Base-by-base conservation (phyloP, 768 basidiomycete genomes). In the Boletus rubescentipes region DNA sequence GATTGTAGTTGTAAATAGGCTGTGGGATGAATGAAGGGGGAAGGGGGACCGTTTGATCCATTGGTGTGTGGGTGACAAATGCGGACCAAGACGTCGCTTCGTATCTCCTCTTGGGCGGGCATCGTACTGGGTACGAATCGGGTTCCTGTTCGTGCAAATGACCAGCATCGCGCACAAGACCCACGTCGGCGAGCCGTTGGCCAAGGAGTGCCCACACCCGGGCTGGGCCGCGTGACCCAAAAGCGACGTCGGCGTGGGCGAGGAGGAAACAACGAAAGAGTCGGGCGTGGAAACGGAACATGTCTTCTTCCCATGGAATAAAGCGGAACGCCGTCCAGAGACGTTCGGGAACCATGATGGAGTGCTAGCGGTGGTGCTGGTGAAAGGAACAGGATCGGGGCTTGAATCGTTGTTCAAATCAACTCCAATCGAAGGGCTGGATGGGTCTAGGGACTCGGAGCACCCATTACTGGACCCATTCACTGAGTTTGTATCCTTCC, bases 301-400 rank as follows among this genome's bases (percentile, higher is more conserved):
- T 54, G 46, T 66, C 63, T 31, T 66, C 63, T 31, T 60, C 39
- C 61, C 60, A 62, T 23, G 41, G 37, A 20, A 38, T n/a, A 29
- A 51, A 38, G 5, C 16, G 29, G 11, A 43, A 37, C 18, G 26
- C 37, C 12, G 37, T 15, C 44, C 37, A 56, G 14, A 55, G 30
- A 20, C 20, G 37, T n/a, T 36, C 18, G 23, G 31, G 37, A n/a
- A 60, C 18, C 43, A 50, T 49, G 43, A 26, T 18, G 9, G 18
- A n/a, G n/a, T n/a, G n/a, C n/a, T n/a, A n/a, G n/a, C n/a, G n/a
- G n/a, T n/a, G n/a, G n/a, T n/a, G n/a, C n/a, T 7, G 21, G 20
- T 14, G 36, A 16, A 54, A 32, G 32, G 18, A 20, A 37, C 2
- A 44, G 9, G 2, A 46, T 59, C 61, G 61, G 61, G 59, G 42